phyloP scores from a whole-genome alignment of 192 early-diverging fungal genomes.

The Coemansia sp. region DNA sequence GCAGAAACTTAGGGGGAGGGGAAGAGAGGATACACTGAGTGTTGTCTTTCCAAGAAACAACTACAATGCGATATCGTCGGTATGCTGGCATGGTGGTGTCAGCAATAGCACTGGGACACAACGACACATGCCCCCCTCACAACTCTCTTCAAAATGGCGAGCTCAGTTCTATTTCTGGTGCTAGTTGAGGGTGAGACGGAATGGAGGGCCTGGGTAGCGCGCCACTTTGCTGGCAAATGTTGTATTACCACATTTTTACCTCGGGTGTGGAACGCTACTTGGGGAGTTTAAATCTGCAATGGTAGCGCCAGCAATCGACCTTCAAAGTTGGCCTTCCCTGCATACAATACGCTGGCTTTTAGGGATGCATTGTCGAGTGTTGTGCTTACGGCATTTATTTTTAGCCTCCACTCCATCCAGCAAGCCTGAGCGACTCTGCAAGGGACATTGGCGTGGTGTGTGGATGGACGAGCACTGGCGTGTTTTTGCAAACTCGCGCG shows the following conservation, averaged over 20 bases:
- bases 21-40: too few species aligned
- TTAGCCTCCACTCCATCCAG: not conserved
- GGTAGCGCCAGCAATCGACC: slow-evolving; percentile 22
- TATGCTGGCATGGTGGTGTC: too few species aligned
- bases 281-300: not conserved
- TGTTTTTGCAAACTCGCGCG: not conserved
- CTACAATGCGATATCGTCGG: too few species aligned
- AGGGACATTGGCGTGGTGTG: not conserved
- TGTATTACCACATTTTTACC: not conserved
- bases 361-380: not conserved
- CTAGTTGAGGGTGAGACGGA: too few species aligned
- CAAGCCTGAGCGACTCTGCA: not conserved
- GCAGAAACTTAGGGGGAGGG: not conserved
- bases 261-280: not conserved
- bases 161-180: not conserved
- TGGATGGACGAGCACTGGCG: not conserved
- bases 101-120: too few species aligned
- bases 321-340: slow-evolving; percentile 47
- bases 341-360: slow-evolving; percentile 31
- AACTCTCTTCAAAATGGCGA: not conserved
- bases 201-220: too few species aligned
- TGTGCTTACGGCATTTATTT: slow-evolving; percentile 1
- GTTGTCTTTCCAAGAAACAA: too few species aligned
- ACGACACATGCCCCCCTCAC: not conserved
- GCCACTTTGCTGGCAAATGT: not conserved